phyloP scores from a whole-genome alignment of 768 basidiomycete genomes.

The Lactarius hengduanensis region DNA sequence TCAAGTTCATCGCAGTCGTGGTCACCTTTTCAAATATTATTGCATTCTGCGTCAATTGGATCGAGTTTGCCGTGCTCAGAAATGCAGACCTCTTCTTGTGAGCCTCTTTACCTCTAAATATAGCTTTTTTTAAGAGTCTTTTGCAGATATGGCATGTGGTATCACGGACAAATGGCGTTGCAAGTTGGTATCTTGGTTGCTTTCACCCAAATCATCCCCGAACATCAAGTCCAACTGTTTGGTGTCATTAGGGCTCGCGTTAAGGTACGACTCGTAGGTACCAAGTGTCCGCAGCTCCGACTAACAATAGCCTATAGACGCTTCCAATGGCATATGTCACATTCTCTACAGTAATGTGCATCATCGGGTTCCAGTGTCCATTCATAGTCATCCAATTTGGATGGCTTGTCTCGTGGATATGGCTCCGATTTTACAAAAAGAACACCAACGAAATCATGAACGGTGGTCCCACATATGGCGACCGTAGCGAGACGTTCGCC shows the following conservation, averaged over 20 bases:
- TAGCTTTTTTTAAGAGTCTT: not conserved
- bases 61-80: constrained; percentile 71
- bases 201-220: constrained; percentile 96
- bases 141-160: constrained; percentile 78
- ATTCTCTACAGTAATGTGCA: constrained; percentile 79
- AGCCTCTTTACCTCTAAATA: constrained; percentile 36
- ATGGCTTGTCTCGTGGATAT: constrained; percentile 96
- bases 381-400: constrained; percentile 97
- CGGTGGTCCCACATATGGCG: constrained; percentile 77
- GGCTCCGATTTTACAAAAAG: constrained; percentile 96
- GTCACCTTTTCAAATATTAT: constrained; percentile 85
- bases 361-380: constrained; percentile 84
- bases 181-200: constrained; percentile 90
- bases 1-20: constrained; percentile 82
- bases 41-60: constrained; percentile 83
- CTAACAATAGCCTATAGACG: constrained; percentile 47
- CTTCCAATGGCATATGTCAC: constrained; percentile 95
- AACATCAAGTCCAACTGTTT: constrained; percentile 94
- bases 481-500: constrained; percentile 94
- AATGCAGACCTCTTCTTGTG: constrained; percentile 78
- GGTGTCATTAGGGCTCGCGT: constrained; percentile 83
- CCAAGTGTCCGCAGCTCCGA: not conserved
- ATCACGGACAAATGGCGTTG: constrained; percentile 91
- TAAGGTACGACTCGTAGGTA: constrained; percentile 54
- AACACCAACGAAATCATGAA: constrained; percentile 62